Evolutionary conservation across 768 basidiomycete species (phyloP).

Genomic region (Termitomyces sp.): DNA sequence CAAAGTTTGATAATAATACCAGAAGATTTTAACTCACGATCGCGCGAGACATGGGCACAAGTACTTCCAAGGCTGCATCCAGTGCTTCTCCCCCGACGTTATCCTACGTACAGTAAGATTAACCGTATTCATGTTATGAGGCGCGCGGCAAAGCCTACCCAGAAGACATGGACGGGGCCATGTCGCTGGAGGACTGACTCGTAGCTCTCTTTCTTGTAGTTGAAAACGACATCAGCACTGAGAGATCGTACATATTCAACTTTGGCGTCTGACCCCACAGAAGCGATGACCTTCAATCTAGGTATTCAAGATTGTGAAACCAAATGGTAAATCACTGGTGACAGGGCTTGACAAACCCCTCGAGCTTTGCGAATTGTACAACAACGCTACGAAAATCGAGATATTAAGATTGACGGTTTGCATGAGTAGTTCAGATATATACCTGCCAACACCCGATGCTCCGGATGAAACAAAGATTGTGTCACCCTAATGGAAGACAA

Average conservation of each 20-base stretch:
- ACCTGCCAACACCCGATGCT: slow-evolving; percentile 29
- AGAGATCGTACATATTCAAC: slow-evolving; percentile 47
- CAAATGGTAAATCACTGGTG: background rate
- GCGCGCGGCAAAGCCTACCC: background rate
- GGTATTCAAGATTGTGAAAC: background rate
- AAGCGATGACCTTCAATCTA: slow-evolving; percentile 52
- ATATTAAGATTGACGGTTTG: background rate
- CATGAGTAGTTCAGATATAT: background rate
- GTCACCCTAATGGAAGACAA: slow-evolving; percentile 15
- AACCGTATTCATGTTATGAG: background rate
- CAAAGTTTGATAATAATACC: background rate
- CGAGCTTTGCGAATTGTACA: slow-evolving; percentile 34
- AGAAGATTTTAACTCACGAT: slow-evolving; percentile 22
- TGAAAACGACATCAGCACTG: slow-evolving; percentile 59
- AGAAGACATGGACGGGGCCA: slow-evolving; percentile 51
- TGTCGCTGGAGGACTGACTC: slow-evolving; percentile 42
- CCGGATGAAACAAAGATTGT: slow-evolving; percentile 25
- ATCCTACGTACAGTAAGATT: slow-evolving; percentile 22
- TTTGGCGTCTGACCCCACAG: slow-evolving; percentile 60
- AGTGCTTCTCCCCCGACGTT: slow-evolving; percentile 47
- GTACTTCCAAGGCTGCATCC: slow-evolving; percentile 29
- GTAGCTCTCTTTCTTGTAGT: slow-evolving; percentile 53
- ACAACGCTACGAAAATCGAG: slow-evolving; percentile 20
- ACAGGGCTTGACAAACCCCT: slow-evolving; percentile 18
- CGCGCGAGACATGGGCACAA: slow-evolving; percentile 37